A percentile compares a stretch with the other conserved stretches of the same genome.
Conservation (phyloP, 345 rosid species). For the Boechera retrofracta region DNA sequence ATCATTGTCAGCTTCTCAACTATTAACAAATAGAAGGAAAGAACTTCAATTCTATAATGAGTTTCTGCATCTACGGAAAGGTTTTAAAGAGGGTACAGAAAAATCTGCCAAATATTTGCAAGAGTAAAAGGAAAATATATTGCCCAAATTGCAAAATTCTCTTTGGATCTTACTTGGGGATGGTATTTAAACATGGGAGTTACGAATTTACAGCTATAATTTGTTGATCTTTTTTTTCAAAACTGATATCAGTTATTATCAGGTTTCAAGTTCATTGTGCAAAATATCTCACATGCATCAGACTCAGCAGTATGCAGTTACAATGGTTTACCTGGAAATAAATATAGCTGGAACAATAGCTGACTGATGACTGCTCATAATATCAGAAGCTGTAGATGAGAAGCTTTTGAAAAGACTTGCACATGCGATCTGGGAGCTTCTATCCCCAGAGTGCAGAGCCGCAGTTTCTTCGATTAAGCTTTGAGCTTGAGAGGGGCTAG, state of each 20-base stretch:
- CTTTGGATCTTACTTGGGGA: conserved; percentile 18
- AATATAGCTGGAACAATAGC: conserved; percentile 79
- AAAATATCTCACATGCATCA: conserved; percentile 28
- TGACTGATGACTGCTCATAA: conserved; percentile 70
- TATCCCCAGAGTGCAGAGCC: conserved; percentile 80
- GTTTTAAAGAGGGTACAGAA: conserved; percentile 11
- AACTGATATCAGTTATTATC: background rate
- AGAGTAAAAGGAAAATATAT: background rate
- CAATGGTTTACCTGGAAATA: conserved; percentile 70
- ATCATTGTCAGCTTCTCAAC: conserved; percentile 1
- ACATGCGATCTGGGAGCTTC: conserved; percentile 81
- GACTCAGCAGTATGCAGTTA: conserved; percentile 1
- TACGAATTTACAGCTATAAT: background rate
- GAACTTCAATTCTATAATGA: background rate
- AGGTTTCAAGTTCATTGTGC: conserved; percentile 19
- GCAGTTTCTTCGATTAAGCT: conserved; percentile 85
- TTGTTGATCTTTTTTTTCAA: background rate
- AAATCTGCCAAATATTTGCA: conserved; percentile 9
- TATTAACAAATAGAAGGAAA: conserved; percentile 4
- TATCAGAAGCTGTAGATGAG: conserved; percentile 77
- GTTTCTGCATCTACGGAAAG: conserved; percentile 1
- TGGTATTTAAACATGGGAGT: conserved; percentile 1
- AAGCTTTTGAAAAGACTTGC: conserved; percentile 83
- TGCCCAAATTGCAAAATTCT: conserved; percentile 2
- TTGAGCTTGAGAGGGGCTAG: conserved; percentile 71